Evolutionary conservation across 371 early-diverging fungal species (phyloP).

Genomic region (Mucor plumbeus): DNA sequence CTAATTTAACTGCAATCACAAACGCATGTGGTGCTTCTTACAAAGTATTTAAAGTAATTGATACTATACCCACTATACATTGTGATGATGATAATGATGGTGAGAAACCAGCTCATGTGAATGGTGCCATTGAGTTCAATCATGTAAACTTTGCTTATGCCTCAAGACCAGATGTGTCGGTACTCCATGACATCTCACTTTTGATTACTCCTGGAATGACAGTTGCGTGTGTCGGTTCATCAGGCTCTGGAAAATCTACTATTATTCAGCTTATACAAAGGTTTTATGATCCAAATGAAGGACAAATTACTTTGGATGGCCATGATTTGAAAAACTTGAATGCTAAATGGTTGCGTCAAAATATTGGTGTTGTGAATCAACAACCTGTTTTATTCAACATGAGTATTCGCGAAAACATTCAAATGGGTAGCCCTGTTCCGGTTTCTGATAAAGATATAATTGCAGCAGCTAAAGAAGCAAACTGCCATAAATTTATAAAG

Average conservation of each 20-base stretch:
- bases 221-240: slow-evolving; percentile 68
- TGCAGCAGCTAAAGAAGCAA: slow-evolving; percentile 68
- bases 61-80: slow-evolving; percentile 72
- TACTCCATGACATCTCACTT: slow-evolving; percentile 62
- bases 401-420: slow-evolving; percentile 77
- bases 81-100: slow-evolving; percentile 51
- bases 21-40: slow-evolving; percentile 68
- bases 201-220: slow-evolving; percentile 64
- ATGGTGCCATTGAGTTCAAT: slow-evolving; percentile 62
- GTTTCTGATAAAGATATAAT: slow-evolving; percentile 59
- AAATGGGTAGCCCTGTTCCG: slow-evolving; percentile 49
- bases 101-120: slow-evolving; percentile 26
- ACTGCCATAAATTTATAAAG: slow-evolving; percentile 72
- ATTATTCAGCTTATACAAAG: slow-evolving; percentile 65
- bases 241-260: slow-evolving; percentile 75
- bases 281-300: slow-evolving; percentile 65
- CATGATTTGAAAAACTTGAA: slow-evolving; percentile 54
- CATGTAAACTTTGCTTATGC: slow-evolving; percentile 73
- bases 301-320: slow-evolving; percentile 64
- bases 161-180: slow-evolving; percentile 55
- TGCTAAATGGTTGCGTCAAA: slow-evolving; percentile 57
- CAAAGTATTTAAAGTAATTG: slow-evolving; percentile 76
- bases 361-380: slow-evolving; percentile 74
- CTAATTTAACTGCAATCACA: slow-evolving; percentile 60
- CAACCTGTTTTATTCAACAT: slow-evolving; percentile 76